Percentiles rank a stretch among this genome's conserved stretches.
phyloP scores from a whole-genome alignment of 2,329 filamentous ascomycete species.

The Polytolypa hystricis region DNA sequence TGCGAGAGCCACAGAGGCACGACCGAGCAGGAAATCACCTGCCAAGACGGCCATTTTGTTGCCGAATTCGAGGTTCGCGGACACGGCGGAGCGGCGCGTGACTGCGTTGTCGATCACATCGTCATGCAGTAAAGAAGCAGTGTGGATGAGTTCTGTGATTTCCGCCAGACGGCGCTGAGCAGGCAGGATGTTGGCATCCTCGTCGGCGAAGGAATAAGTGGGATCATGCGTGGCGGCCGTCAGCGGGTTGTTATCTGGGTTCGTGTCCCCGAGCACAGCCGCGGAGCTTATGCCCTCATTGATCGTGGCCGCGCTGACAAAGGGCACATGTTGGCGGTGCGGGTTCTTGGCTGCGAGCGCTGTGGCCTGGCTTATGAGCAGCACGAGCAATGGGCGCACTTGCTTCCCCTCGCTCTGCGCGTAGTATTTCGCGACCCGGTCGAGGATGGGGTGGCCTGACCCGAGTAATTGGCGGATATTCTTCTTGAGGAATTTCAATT shows the following conservation, averaged over 20 bases:
- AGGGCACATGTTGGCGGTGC: conserved; percentile 25
- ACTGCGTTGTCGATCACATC: conserved; percentile 94
- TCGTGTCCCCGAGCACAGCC: conserved; percentile 63
- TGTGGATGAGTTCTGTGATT: conserved; percentile 96
- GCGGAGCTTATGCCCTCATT: conserved; percentile 51
- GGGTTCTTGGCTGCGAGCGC: conserved; percentile 59
- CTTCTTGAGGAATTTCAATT: conserved; percentile 90
- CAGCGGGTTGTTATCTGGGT: conserved; percentile 55
- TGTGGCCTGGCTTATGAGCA: conserved; percentile 92
- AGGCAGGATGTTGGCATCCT: conserved; percentile 61
- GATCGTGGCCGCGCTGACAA: conserved; percentile 29
- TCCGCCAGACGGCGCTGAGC: conserved; percentile 86
- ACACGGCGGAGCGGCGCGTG: conserved; percentile 70
- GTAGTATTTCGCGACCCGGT: conserved; percentile 96
- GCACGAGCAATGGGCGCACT: conserved; percentile 82
- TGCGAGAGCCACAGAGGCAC: conserved; percentile 86
- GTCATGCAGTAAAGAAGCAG: conserved; percentile 90
- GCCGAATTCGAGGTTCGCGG: conserved; percentile 88
- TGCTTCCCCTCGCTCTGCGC: conserved; percentile 95
- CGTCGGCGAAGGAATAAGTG: conserved; percentile 24
- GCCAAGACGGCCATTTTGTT: conserved; percentile 99
- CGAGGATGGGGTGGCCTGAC: conserved; percentile 85
- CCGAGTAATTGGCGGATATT: conserved; percentile 90
- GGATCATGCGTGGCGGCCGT: conserved; percentile 31
- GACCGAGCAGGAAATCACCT: conserved; percentile 88